Base-by-base conservation (phyloP, 495 filamentous ascomycete genomes). In the Sphaerosporella brunnea region DNA sequence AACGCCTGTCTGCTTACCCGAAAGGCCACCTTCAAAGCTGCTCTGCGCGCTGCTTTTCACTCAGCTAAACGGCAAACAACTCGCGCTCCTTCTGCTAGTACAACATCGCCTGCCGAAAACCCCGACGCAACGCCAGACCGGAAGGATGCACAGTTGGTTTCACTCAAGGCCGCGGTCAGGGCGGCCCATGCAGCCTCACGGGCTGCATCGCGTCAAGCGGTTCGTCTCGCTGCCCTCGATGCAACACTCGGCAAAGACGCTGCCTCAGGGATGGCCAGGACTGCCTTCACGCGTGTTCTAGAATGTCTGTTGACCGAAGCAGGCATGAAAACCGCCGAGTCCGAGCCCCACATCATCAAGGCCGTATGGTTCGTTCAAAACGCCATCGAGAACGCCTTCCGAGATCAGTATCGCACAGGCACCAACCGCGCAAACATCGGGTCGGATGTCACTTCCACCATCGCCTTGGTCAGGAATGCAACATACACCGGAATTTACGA, bases 141-240 rank as follows among this genome's bases (percentile, higher is more conserved):
- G 7, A 32, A 32, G 13, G 28, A 32, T 32, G 5, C 28, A 7
- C 5, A 13, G 7, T 13, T 7, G 28, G 28, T 7, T 7, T 7
- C 13, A 7, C 28, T 32, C 13, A 32, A 7, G 37, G 41, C 41
- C 7, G 41, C 41, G 10, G 10, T 24, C 4, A 44, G 41, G 19
- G 13, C 41, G 10, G 41, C 24, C 1, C 9, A 11, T n/a, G 41
- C 41, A 3, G 41, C 41, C 8, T n/a, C 19, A n/a, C 41, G 41
- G 19, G 41, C 41, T 24, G 41, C 41, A 1, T 25, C 41, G 13
- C 41, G 41, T 30, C 41, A 25, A 8, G 41, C 41, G 18, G 41
- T 44, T 3, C 41, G 41, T 2, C 23, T 25, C 13, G 41, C 9
- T n/a, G 41, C 41, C 15, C 41, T 44, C 21, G 41, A 30, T 19